Base-by-base conservation (phyloP, 2,329 filamentous ascomycete genomes). In the Pyricularia grisea region DNA sequence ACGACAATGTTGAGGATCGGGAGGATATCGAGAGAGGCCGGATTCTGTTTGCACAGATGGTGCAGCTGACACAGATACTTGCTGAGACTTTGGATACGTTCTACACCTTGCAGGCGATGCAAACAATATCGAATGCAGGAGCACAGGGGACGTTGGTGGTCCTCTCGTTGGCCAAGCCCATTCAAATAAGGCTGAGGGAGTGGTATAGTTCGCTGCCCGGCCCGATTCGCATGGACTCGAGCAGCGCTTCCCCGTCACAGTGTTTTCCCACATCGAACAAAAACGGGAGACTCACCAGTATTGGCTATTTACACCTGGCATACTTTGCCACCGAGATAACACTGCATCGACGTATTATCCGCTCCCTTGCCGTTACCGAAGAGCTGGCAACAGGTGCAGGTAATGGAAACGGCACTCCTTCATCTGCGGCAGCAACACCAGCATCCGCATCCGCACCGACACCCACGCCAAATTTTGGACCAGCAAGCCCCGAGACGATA, bases 241-340 rank as follows among this genome's bases (percentile, higher is more conserved):
- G 50, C 7, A 60, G 50, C 20, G 65, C 65, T 12, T 67, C 65
- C 27, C 58, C 58, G 4, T 61, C 58, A 12, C 58, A 61, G 23
- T 61, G 58, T 61, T 61, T 61, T 23, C 61, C 66, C 1, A 55
- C 50, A 55, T 60, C 50, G 20, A 28, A 58, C 42, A 33, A 20
- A 74, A 85, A 82, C 42, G 67, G 67, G 27, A 82, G 84, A 25
- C 79, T 89, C 14, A 87, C 85, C 25, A 88, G 86, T 75, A 87
- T 88, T 68, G 91, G 91, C 20, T 94, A 93, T 75, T 85, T 97
- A 12, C 94, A 97, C 78, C 86, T 97, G 67, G 93, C 91, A 68
- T 97, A 97, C 79, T 97, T 97, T 75, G 93, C 94, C 1, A 93
- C 93, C 3, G 94, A 97, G 79, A 97, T 97, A 75, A 95, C 92